Base-by-base conservation (phyloP, 2,329 filamentous ascomycete species). In the Emmonsiellopsis sp. region DNA sequence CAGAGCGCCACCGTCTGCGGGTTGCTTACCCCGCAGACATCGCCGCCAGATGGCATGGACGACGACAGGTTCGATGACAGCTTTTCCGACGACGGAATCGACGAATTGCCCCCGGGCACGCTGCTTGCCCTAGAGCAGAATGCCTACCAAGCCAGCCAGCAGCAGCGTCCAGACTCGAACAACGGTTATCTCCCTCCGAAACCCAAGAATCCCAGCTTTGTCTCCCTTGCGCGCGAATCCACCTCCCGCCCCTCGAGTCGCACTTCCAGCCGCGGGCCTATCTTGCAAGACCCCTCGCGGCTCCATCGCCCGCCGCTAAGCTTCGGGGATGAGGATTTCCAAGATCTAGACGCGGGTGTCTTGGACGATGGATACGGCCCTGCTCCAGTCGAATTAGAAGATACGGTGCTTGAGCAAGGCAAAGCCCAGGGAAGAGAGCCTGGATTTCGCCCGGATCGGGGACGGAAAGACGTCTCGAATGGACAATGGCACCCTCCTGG, bases 31-130 rank as follows among this genome's bases (percentile, higher is more conserved):
- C 46, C 34, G 46, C 46, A 57, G 45, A 58, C 49, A 48, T 46
- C 51, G 27, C 33, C 14, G 42, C 42, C 42, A 31, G 53, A 65
- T 70, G 71, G 69, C 63, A 74, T 74, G 73, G 73, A 73, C 66
- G 64, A 64, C 57, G 68, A 69, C 62, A 69, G 68, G 64, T 72
- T 73, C 61, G 71, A 75, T 63, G 72, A 74, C 54, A 69, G 69
- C 61, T 74, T 75, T 63, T 75, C 71, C 54, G 73, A 75, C 58
- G 71, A 74, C 56, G 68, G 68, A 56, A 70, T 74, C 60, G 74
- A 74, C 55, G 68, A 68, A 54, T 64, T 76, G 51, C 69, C 72
- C 44, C 64, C 69, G 32, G 63, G 71, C 52, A 69, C 72, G 17
- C 61, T 74, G 49, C 63, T 71, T 55, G 65, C 73, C 58, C 63